Conservation (phyloP, 2,329 filamentous ascomycete species). For the Apiospora hydei region DNA sequence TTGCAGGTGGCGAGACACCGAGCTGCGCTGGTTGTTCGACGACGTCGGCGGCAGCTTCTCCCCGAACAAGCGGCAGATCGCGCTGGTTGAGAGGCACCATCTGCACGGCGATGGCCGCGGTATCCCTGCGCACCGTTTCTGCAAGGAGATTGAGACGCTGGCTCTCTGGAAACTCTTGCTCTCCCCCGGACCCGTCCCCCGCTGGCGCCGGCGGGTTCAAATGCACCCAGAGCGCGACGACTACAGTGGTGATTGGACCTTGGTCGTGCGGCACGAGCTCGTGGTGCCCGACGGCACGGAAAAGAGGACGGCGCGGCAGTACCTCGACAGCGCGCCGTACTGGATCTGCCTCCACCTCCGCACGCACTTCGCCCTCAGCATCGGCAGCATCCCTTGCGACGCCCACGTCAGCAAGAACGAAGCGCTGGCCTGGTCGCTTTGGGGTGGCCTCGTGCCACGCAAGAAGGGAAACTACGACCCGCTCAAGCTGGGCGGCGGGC, state of each 20-base stretch:
- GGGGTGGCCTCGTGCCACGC: too few species aligned
- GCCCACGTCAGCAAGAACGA: too few species aligned
- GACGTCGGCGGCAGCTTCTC: neutral
- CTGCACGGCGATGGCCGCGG: neutral
- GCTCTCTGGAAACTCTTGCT: neutral
- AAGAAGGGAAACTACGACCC: neutral
- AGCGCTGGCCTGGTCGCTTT: too few species aligned
- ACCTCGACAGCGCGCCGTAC: neutral
- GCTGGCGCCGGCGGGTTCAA: neutral
- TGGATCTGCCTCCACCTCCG: neutral
- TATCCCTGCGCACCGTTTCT: neutral
- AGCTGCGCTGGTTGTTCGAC: neutral
- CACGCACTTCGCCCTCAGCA: too few species aligned
- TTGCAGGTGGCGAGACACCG: neutral
- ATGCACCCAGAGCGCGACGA: too few species aligned
- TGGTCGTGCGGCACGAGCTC: neutral
- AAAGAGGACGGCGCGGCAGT: neutral
- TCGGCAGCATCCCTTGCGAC: too few species aligned
- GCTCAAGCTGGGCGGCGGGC: neutral
- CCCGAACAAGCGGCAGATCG: neutral
- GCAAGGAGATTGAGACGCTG: neutral
- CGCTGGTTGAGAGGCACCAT: neutral
- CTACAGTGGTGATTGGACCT: neutral
- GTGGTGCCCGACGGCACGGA: neutral
- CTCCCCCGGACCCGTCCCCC: neutral